A percentile compares a stretch with the other conserved stretches of the same genome.
Evolutionary conservation across 805 yeast genomes (phyloP).

Genomic region (Wickerhamiella galacta): DNA sequence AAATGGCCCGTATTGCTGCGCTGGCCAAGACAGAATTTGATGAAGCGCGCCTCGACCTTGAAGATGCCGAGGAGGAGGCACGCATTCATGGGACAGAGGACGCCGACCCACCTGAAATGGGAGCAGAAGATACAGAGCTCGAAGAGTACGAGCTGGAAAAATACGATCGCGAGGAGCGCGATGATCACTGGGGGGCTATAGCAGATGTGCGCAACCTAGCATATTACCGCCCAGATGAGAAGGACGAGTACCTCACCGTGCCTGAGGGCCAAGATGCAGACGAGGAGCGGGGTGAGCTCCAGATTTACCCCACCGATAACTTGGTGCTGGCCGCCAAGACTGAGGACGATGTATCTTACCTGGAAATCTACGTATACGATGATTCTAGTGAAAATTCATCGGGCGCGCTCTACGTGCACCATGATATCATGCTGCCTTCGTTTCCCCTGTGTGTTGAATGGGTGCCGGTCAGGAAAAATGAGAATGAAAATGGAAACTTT

Average conservation of each 20-base stretch:
- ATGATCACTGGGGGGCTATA: slow-evolving; percentile 28
- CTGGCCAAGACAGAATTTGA: slow-evolving; percentile 70
- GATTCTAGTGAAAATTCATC: slow-evolving; percentile 59
- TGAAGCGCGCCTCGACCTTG: slow-evolving; percentile 55
- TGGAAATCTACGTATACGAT: slow-evolving; percentile 89
- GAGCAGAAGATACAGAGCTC: slow-evolving; percentile 39
- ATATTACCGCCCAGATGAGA: slow-evolving; percentile 27
- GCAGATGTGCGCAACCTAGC: slow-evolving; percentile 28
- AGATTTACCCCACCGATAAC: slow-evolving; percentile 79
- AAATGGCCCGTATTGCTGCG: slow-evolving; percentile 74
- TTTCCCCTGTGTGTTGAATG: slow-evolving; percentile 95
- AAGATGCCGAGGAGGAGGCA: slow-evolving; percentile 26
- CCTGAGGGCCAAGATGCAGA: slow-evolving; percentile 38
- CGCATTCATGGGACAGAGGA: background rate
- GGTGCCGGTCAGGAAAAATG: slow-evolving; percentile 57
- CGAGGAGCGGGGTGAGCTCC: slow-evolving; percentile 73
- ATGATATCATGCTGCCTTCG: slow-evolving; percentile 90
- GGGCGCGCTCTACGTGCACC: slow-evolving; percentile 75
- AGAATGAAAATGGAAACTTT: slow-evolving; percentile 52
- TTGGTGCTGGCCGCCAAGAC: slow-evolving; percentile 83
- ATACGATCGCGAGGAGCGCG: slow-evolving; percentile 31
- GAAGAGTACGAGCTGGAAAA: slow-evolving; percentile 24
- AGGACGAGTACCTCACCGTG: slow-evolving; percentile 43
- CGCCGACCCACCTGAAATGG: slow-evolving; percentile 5
- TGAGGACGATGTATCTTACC: slow-evolving; percentile 82